These are phyloP conservation scores for Euphorbia tirucalli DNA, from an alignment of 345 rosid genomes.

Conservation along the genomic window DNA sequence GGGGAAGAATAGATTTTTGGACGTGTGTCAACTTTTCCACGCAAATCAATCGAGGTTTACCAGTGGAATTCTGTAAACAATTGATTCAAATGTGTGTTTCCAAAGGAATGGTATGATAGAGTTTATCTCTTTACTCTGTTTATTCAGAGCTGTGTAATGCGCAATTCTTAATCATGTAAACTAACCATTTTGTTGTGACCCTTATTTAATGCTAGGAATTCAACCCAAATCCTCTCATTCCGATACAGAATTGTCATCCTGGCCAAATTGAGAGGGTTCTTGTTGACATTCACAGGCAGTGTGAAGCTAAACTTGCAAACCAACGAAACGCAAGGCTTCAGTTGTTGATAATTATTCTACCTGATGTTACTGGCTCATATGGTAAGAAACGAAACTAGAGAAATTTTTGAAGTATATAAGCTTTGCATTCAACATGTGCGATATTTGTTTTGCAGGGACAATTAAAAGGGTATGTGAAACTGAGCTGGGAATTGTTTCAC, in stretches of 20 bases:
- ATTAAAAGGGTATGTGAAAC: slow-evolving; percentile 74
- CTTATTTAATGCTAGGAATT: slow-evolving; percentile 34
- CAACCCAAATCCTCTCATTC: slow-evolving; percentile 37
- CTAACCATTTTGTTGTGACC: not conserved
- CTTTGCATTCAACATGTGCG: not conserved
- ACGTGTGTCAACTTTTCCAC: slow-evolving; percentile 55
- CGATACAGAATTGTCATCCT: slow-evolving; percentile 28
- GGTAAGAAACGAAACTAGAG: slow-evolving; percentile 33
- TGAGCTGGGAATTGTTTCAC: slow-evolving; percentile 68
- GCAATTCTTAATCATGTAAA: not conserved
- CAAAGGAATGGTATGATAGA: slow-evolving; percentile 64
- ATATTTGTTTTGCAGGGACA: slow-evolving; percentile 34
- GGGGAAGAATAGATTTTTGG: slow-evolving; percentile 63
- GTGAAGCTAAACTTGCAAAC: slow-evolving; percentile 15
- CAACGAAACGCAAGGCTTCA: slow-evolving; percentile 36
- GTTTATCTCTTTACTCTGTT: not conserved
- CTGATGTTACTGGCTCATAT: slow-evolving; percentile 58
- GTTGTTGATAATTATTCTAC: slow-evolving; percentile 58
- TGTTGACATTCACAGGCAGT: slow-evolving; percentile 25
- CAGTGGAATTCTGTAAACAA: slow-evolving; percentile 39
- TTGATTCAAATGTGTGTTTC: slow-evolving; percentile 55
- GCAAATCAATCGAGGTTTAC: slow-evolving; percentile 11
- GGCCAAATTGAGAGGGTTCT: slow-evolving; percentile 53
- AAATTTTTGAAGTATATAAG: not conserved
- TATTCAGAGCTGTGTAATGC: no score